Percentiles rank a stretch among this genome's conserved stretches.
Evolutionary conservation across 805 yeast species (phyloP).

Genomic region (Ascoidea tarda): DNA sequence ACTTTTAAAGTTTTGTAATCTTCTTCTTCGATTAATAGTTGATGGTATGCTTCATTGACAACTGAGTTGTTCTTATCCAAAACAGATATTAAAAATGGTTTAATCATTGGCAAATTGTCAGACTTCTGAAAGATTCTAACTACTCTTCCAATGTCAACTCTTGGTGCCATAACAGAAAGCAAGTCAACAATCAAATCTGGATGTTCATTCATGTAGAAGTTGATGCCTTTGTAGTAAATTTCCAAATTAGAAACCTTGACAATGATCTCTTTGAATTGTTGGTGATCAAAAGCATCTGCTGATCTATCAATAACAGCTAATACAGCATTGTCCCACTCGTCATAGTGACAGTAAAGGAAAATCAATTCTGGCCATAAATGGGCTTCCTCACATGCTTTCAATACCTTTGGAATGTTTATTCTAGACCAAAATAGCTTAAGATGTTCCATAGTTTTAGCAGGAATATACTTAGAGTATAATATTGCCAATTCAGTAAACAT

Average conservation of each 20-base stretch:
- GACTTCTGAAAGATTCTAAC: constrained; percentile 90
- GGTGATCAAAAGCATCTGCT: constrained; percentile 85
- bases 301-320: constrained; percentile 92
- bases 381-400: constrained; percentile 83
- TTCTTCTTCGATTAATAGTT: constrained; percentile 88
- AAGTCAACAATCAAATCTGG: constrained; percentile 84
- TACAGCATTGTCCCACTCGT: constrained; percentile 98
- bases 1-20: constrained; percentile 83
- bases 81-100: constrained; percentile 87
- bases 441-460: constrained; percentile 89
- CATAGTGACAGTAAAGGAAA: constrained; percentile 94
- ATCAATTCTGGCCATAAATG: constrained; percentile 95
- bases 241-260: constrained; percentile 94
- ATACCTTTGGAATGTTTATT: constrained; percentile 92
- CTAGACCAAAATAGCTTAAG: constrained; percentile 97
- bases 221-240: constrained; percentile 93
- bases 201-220: constrained; percentile 84
- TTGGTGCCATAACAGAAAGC: constrained; percentile 69
- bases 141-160: constrained; percentile 88
- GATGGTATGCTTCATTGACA: constrained; percentile 93
- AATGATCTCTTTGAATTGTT: constrained; percentile 85
- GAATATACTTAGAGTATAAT: constrained; percentile 80
- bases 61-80: constrained; percentile 80
- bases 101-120: constrained; percentile 90
- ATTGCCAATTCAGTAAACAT: constrained; percentile 96